Base-by-base conservation (phyloP, 768 basidiomycete species). In the Boletus tomentosulus region DNA sequence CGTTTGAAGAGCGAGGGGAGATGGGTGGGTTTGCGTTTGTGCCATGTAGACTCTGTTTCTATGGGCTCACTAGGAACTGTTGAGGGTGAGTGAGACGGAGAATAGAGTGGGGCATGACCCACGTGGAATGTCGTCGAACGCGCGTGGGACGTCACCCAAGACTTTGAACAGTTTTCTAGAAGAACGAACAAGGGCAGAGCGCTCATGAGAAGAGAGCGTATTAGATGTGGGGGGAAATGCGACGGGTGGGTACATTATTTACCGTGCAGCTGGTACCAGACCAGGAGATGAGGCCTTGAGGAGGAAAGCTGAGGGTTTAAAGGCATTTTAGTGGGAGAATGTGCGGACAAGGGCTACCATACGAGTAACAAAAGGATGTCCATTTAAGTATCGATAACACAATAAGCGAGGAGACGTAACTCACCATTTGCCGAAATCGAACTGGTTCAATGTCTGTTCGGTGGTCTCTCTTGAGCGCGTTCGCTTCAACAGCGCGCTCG, bases 161-260 rank as follows among this genome's bases (percentile, higher is more conserved):
- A 86, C 66, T 43, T 80, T 77, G 22, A 78, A 77, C 22, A 87
- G 75, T 69, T 85, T 86, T 60, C 76, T 79, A 22, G 82, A 78
- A 25, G 78, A 77, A 28, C 82, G 80, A 30, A 83, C 61, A 24
- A 86, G 76, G 50, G 80, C 80, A 9, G 73, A 64, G n/a, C 83
- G 78, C 64, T 85, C 79, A 24, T 74, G 33, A 34, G 11, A 57
- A 7, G 79, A 77, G 47, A 83, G 65, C 16, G 74, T 68, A 66
- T 87, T 86, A 15, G 73, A 78, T 24, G 85, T 87, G 41, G 51
- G 56, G 31, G 65, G 57, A 33, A 48, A 55, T 42, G 47, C 19
- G 42, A 55, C 4, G 9, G 51, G 35, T 28, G 41, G 45, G n/a
- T 51, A 39, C 33, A 37, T 47, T 11, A 39, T 48, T n/a, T 33